Evolutionary conservation across 164 flowering plant genomes (phyloP).

Genomic region (Euptelea pleiosperma): DNA sequence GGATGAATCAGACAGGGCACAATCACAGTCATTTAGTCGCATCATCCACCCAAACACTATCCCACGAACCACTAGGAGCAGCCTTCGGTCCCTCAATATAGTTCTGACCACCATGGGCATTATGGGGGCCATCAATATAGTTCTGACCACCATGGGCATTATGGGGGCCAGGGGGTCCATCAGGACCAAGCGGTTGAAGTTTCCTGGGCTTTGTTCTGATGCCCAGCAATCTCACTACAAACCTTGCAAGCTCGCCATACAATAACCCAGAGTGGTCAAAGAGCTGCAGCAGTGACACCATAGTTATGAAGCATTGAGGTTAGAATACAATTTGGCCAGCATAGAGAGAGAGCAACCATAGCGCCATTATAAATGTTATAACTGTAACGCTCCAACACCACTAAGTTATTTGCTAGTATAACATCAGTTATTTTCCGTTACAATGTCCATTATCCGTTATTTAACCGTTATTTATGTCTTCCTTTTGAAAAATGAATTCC

Average conservation of each 20-base stretch:
- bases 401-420: no score
- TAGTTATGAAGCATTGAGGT: background rate
- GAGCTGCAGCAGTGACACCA: constrained; percentile 49
- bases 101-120: constrained; percentile 33
- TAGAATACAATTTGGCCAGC: no score
- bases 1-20: background rate
- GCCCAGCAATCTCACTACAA: constrained; percentile 80
- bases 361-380: no score
- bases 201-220: constrained; percentile 62
- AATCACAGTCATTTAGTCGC: constrained; percentile 2
- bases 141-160: no score
- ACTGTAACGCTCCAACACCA: no score
- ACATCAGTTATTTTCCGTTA: no score
- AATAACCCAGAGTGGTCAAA: constrained; percentile 82
- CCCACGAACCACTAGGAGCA: constrained; percentile 64
- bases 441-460: no score
- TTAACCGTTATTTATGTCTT: no score
- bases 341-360: no score
- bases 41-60: constrained; percentile 55
- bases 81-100: constrained; percentile 57
- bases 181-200: constrained; percentile 43
- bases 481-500: no score
- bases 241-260: constrained; percentile 92
- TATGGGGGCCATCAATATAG: no score
- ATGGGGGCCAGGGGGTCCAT: constrained; percentile 45